Evolutionary conservation across 306 rosid species (phyloP).

Genomic region (Cotoneaster glaucophyllus): DNA sequence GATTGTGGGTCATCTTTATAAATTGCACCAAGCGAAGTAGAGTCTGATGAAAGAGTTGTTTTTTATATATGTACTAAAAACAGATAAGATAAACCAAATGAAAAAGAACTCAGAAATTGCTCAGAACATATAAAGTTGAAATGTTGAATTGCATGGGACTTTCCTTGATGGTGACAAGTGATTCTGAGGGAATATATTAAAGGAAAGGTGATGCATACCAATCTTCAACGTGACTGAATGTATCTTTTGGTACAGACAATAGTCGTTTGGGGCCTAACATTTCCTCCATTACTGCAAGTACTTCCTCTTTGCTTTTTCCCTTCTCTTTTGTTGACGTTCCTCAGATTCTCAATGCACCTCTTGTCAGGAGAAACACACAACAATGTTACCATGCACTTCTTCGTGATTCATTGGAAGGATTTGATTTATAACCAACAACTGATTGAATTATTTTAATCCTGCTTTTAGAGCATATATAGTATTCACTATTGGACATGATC

Average conservation of each 20-base stretch:
- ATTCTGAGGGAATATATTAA: constrained; percentile 50
- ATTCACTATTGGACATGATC: not conserved
- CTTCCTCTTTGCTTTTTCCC: constrained; percentile 1
- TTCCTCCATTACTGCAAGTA: not conserved
- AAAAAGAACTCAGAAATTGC: not conserved
- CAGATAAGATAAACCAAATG: not conserved
- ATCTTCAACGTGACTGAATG: constrained; percentile 24
- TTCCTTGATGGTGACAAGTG: constrained; percentile 49
- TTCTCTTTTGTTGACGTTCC: constrained; percentile 9
- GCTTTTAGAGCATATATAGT: not conserved
- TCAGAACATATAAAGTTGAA: constrained; percentile 34
- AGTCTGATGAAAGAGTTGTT: not conserved
- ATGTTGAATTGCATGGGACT: constrained; percentile 49
- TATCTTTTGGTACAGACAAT: constrained; percentile 18
- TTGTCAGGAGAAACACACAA: constrained; percentile 23
- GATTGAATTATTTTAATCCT: not conserved
- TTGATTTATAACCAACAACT: constrained; percentile 1
- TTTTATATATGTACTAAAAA: not conserved
- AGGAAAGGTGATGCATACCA: constrained; percentile 32
- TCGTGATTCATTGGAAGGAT: constrained; percentile 4
- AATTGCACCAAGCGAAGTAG: not conserved
- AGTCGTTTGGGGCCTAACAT: constrained; percentile 3
- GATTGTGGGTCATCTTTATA: not conserved
- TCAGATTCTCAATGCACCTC: constrained; percentile 27
- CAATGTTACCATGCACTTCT: constrained; percentile 15